Conservation (phyloP, 2,329 filamentous ascomycete genomes). For the Cladosporium sp. region DNA sequence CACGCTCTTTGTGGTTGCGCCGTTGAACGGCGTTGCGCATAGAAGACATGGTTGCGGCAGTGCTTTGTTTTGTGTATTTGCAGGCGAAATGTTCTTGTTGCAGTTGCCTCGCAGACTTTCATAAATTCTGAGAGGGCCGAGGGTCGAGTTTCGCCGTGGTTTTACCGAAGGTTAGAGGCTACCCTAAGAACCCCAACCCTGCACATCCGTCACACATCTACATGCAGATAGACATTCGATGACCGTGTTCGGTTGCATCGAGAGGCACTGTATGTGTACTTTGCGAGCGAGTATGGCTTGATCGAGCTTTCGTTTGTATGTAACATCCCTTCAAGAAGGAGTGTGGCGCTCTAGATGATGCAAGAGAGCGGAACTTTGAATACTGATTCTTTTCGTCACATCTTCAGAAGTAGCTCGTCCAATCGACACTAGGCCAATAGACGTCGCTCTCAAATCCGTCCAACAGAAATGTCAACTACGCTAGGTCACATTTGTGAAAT, state of each 20-base stretch:
- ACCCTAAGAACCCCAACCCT: background rate
- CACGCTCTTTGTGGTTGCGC: slow-evolving; percentile 86
- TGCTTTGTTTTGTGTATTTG: background rate
- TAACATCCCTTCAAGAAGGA: background rate
- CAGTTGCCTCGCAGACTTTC: background rate
- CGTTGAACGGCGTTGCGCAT: slow-evolving; percentile 67
- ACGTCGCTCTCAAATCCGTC: background rate
- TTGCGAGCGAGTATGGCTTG: too few relatives aligned
- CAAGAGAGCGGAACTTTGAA: background rate
- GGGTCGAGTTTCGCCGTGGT: background rate
- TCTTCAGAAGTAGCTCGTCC: too few relatives aligned
- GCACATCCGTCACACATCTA: background rate
- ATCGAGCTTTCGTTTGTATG: too few relatives aligned
- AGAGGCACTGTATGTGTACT: background rate
- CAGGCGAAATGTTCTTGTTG: background rate
- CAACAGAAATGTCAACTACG: background rate
- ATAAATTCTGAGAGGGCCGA: slow-evolving; percentile 7
- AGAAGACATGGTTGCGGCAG: slow-evolving; percentile 50
- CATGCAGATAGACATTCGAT: background rate
- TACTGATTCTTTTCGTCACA: background rate
- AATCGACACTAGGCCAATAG: background rate
- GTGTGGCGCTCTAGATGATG: background rate
- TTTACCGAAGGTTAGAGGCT: background rate
- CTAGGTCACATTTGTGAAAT: background rate
- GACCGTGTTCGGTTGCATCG: background rate